Conservation (phyloP, 2,329 filamentous ascomycete species). For the Botryotinia calthae region DNA sequence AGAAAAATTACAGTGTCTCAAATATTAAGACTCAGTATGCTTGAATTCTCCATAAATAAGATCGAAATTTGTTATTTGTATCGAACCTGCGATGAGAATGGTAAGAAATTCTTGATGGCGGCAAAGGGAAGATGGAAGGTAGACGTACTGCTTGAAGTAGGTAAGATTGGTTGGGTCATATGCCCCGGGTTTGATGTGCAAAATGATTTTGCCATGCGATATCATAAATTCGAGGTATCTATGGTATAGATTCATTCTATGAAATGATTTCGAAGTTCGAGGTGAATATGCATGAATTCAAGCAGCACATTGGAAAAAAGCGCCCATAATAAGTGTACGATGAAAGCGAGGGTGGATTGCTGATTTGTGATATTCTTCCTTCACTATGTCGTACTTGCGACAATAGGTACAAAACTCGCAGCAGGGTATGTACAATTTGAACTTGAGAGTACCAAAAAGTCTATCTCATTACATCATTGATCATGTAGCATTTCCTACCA, state of each 20-base stretch:
- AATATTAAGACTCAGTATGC: not conserved
- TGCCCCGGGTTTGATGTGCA: not conserved
- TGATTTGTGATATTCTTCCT: not conserved
- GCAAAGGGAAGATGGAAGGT: not conserved
- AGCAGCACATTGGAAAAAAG: not conserved
- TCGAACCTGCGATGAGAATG: not conserved
- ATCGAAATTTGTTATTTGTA: not conserved
- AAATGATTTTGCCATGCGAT: not conserved
- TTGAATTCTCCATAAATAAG: not conserved
- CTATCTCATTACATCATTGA: not conserved
- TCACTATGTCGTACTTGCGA: not conserved
- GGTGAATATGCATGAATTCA: not conserved
- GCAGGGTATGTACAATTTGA: not conserved
- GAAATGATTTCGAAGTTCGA: not conserved
- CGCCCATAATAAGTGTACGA: not conserved
- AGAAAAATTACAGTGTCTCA: not conserved
- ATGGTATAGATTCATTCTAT: not conserved
- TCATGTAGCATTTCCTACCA: not conserved
- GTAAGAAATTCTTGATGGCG: not conserved
- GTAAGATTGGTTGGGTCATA: too few relatives aligned
- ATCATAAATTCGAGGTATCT: not conserved
- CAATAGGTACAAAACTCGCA: not conserved
- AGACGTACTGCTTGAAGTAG: not conserved
- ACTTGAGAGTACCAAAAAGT: not conserved
- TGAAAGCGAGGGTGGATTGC: not conserved